Evolutionary conservation across 305 asterid genomes (phyloP), one percentile per base, ranked within the genome.

Genomic region (Fraxinus dipetala): DNA sequence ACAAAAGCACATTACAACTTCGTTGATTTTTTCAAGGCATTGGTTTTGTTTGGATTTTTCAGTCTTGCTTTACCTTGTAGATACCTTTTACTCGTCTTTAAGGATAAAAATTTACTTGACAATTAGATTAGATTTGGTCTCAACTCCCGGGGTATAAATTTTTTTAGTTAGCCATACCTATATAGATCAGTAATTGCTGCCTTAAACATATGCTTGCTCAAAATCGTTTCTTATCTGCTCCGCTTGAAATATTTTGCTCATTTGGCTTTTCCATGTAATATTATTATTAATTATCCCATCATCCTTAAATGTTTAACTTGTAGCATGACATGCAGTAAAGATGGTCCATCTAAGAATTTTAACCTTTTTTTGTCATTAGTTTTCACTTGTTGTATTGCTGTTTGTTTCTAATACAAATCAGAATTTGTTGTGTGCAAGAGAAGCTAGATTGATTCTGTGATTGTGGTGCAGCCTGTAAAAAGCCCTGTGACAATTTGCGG

Each of bases 401-500:
- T 78, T 56, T n/a, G 72, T 70, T 65, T 28, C 79, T 56, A 73
- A 31, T 77, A 9, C 40, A 72, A 16, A 48, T 79, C n/a, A 61
- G n/a, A n/a, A 63, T 75, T 74, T 82, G 13, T 38, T 63, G 45
- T 9, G 20, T 54, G 36, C 30, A 48, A 79, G 67, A 80, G 35
- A 13, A 80, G 72, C 84, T 82, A 28, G 10, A 69, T 81, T 84
- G 28, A 63, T 82, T 48, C 79, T 76, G 67, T 85, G 84, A 74
- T 83, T 80, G 67, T 82, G 73, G 24, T 90, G 96, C 95, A 95
- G 98, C 98, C 98, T 51, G 98, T 93, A 38, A 93, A 86, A 88
- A 93, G 98, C 86, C 98, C 98, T 43, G 98, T 95, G 86, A 95
- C 98, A 80, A 93, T 93, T 80, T 95, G 98, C 86, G 98, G 98